Base-by-base conservation (phyloP, 306 rosid species). In the Pyrus betulifolia region DNA sequence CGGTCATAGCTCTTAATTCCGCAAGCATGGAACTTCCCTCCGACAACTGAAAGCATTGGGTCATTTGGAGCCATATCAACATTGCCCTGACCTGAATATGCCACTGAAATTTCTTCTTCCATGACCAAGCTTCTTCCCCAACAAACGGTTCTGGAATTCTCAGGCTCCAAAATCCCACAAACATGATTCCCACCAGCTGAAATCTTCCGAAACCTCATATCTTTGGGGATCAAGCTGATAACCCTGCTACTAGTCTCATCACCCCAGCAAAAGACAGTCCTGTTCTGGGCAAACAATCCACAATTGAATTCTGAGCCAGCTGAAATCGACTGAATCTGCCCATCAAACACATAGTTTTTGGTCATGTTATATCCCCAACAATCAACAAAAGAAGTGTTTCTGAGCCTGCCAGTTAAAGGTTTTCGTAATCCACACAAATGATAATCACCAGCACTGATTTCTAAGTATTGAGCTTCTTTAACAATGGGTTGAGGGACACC, bases 281-380 rank as follows among this genome's bases (percentile, higher is more conserved):
- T 83, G 74, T 95, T 95, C 77, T 90, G 93, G 11, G 97, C 86
- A 82, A 90, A 92, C 51, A 95, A 76, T 11, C 92, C 98, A 82
- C 98, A 95, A 54, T 86, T 92, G 81, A 95, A 95, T 61, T 90
- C 97, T 30, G 96, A 83, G 67, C 98, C 98, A 0, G 98, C 95
- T 9, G 98, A 85, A 57, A 95, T 86, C 19, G 93, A 90, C 64
- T 88, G 89, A 78, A 95, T 80, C 84, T 78, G 84, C 3, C 97
- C 97, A 80, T 88, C 96, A 80, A 92, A 88, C 51, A 68, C 88
- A 72, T 87, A 89, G 84, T 82, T 95, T 28, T 73, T 87, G 2
- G 98, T 92, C 97, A 95, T 92, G 87, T 95, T 90, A 75, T 92
- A 95, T 27, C 97, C 97, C 97, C 98, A 95, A 62, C 98, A 95